Base-by-base conservation (phyloP, 805 yeast genomes). In the Metschnikowia vanudenii region DNA sequence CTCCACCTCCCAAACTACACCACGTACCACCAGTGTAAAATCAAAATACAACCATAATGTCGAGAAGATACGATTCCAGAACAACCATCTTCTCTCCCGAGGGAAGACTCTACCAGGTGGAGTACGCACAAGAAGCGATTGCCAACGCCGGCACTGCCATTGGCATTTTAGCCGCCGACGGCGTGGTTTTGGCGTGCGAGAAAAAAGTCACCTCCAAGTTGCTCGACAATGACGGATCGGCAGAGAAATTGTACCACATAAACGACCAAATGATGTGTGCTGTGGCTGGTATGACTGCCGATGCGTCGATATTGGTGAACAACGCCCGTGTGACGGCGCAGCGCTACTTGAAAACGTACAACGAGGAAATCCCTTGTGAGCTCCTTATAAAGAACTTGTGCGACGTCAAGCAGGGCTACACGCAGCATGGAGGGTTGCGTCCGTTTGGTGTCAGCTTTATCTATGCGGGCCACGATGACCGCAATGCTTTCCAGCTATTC, bases 21-120 rank as follows among this genome's bases (percentile, higher is more conserved):
- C n/a, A n/a, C n/a, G n/a, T 20, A 20, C 24, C 38, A n/a, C 30
- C 31, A 39, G 10, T 32, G 6, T n/a, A 32, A 24, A n/a, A 24
- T 11, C 32, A 24, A n/a, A n/a, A n/a, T n/a, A n/a, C n/a, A n/a
- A n/a, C n/a, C 13, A 46, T 28, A 32, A 79, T 80, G 84, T 88
- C 97, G 58, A 86, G 98, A 85, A 84, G 99, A 80, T 94, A 94
- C 89, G 99, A 94, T 72, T 86, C 96, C 52, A 82, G 99, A 79
- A 94, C 99, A 42, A 94, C 99, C 4, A 95, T 94, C 62, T 94
- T 94, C 73, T 92, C 98, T 33, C 99, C 99, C 9, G 99, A 94
- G 67, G 99, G 99, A 33, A 82, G 99, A 69, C 78, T 94, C 47
- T 94, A 94, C 71, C 99, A 94, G 72, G 92, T 90, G 17, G 99